phyloP scores from a whole-genome alignment of 2,329 filamentous ascomycete genomes.

The Cordyceps fumosorosea region DNA sequence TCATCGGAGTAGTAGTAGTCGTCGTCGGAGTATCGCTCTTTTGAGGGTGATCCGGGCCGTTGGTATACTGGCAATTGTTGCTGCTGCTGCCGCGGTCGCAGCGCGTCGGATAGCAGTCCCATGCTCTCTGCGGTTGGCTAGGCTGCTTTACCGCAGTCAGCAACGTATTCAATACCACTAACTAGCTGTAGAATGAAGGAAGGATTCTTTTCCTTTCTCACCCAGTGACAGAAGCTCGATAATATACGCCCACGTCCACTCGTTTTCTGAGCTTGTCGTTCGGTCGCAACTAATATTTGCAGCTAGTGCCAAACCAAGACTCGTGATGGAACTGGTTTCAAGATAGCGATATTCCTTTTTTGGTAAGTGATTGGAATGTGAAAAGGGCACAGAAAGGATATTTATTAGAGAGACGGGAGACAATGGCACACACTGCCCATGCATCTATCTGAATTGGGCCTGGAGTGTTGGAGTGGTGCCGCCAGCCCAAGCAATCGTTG shows the following conservation, averaged over 20 bases:
- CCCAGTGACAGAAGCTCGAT: neutral
- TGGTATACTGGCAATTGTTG: slow-evolving; percentile 47
- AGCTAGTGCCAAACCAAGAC: neutral
- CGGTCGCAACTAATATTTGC: slow-evolving; percentile 2
- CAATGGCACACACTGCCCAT: neutral
- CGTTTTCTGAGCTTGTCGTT: neutral
- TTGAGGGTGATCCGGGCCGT: slow-evolving; percentile 33
- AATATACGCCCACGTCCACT: neutral
- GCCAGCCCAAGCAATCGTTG: slow-evolving; percentile 4
- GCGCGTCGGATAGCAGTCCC: slow-evolving; percentile 42
- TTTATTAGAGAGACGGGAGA: neutral
- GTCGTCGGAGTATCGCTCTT: slow-evolving; percentile 47
- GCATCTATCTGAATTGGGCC: neutral
- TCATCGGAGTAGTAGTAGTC: slow-evolving; percentile 40
- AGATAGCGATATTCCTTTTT: neutral
- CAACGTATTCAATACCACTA: neutral
- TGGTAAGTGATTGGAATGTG: slow-evolving; percentile 3
- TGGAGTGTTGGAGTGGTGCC: neutral
- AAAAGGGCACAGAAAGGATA: neutral
- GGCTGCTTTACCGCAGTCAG: neutral
- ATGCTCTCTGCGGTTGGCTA: slow-evolving; percentile 29
- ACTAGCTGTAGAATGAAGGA: neutral
- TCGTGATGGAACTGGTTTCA: neutral
- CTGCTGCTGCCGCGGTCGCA: slow-evolving; percentile 35
- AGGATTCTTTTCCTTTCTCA: neutral